Percentiles rank a stretch among this genome's conserved stretches.
Conservation (phyloP, 805 yeast genomes). For the Metschnikowia proteae region DNA sequence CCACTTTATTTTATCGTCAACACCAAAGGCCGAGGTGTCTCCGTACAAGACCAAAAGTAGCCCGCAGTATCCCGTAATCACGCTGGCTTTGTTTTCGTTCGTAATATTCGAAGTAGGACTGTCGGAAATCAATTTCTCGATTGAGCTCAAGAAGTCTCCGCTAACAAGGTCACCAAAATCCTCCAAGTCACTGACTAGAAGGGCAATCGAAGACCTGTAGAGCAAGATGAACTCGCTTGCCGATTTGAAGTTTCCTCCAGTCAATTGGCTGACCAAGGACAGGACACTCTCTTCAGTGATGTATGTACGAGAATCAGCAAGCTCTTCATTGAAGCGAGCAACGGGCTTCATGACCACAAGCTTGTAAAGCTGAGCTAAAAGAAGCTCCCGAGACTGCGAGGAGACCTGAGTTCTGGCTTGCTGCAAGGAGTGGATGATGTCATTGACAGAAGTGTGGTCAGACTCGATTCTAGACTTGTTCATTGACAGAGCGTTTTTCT, state of each 20-base stretch:
- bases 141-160: constrained; percentile 26
- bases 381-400: constrained; percentile 44
- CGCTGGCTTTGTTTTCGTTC: constrained; percentile 35
- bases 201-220: constrained; percentile 38
- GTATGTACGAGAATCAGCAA: constrained; percentile 28
- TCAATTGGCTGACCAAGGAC: constrained; percentile 33
- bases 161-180: constrained; percentile 42
- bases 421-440: constrained; percentile 42
- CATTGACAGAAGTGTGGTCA: constrained; percentile 38
- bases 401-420: constrained; percentile 44
- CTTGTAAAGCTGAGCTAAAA: constrained; percentile 49
- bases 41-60: constrained; percentile 43
- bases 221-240: constrained; percentile 40
- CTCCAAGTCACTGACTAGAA: constrained; percentile 48
- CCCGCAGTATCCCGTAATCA: constrained; percentile 37
- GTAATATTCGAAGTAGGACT: constrained; percentile 34
- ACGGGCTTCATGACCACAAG: constrained; percentile 43
- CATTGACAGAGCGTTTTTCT: constrained; percentile 27
- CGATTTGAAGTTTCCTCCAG: constrained; percentile 31
- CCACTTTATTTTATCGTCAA: constrained; percentile 44
- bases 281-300: constrained; percentile 35
- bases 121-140: constrained; percentile 30
- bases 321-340: constrained; percentile 32
- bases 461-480: constrained; percentile 36
- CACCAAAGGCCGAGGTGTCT: constrained; percentile 48